phyloP scores from a whole-genome alignment of 2,329 filamentous ascomycete species.

The Fusarium siculi region DNA sequence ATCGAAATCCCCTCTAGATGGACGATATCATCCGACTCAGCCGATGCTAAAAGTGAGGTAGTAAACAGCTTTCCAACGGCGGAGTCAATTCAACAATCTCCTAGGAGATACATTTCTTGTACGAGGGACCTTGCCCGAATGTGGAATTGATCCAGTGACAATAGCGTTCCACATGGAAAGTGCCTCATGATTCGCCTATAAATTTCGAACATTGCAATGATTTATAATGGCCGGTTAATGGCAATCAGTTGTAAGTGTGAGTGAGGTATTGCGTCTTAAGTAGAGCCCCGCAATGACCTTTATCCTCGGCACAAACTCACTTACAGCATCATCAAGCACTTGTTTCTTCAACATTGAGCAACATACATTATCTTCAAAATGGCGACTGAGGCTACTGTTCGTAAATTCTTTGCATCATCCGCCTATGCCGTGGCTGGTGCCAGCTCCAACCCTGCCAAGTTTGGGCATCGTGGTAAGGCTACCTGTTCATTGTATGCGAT shows the following conservation, averaged over 20 bases:
- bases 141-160: constrained; percentile 33
- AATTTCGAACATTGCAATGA: background rate
- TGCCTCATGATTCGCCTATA: background rate
- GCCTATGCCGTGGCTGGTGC: constrained; percentile 91
- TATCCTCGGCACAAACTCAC: constrained; percentile 18
- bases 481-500: background rate
- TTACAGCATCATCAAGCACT: constrained; percentile 1
- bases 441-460: constrained; percentile 85
- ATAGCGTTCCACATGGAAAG: background rate
- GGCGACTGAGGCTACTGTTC: constrained; percentile 77
- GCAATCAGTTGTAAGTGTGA: constrained; percentile 23
- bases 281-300: constrained; percentile 38
- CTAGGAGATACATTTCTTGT: background rate
- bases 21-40: constrained; percentile 68
- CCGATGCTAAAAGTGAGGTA: constrained; percentile 52
- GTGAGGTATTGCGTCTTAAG: constrained; percentile 8
- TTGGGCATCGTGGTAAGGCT: constrained; percentile 81
- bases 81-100: background rate
- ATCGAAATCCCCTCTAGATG: constrained; percentile 49
- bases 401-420: constrained; percentile 81
- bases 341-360: background rate
- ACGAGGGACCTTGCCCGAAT: constrained; percentile 38
- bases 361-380: constrained; percentile 48
- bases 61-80: constrained; percentile 65
- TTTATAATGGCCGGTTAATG: background rate